These are phyloP conservation scores for Boeremia exigua DNA, from an alignment of 2,329 filamentous ascomycete genomes.

Conservation along the genomic window DNA sequence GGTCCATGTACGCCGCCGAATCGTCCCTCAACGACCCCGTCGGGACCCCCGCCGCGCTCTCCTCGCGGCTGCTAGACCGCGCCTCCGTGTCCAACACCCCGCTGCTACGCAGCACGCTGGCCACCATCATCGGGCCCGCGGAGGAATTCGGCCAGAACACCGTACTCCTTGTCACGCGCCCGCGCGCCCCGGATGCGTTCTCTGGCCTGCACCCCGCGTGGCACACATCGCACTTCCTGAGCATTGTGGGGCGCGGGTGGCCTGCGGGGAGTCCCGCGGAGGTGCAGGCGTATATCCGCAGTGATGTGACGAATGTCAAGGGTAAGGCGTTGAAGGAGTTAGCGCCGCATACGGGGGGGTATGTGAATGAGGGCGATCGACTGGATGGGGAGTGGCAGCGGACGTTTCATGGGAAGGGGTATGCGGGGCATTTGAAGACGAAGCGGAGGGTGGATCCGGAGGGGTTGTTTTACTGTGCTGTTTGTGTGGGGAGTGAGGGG, in stretches of 20 bases:
- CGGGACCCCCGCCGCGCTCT: background rate
- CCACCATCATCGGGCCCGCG: background rate
- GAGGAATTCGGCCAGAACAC: conserved; percentile 1
- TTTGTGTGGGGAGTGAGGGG: conserved; percentile 1
- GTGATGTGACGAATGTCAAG: background rate
- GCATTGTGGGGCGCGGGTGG: background rate
- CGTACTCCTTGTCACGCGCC: conserved; percentile 1
- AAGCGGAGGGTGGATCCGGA: background rate
- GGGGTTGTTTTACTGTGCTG: background rate
- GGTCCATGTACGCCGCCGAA: background rate
- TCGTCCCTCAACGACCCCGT: conserved; percentile 1
- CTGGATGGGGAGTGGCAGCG: background rate
- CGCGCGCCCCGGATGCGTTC: background rate
- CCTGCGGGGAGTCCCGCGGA: background rate
- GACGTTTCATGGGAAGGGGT: background rate
- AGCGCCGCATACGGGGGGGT: background rate
- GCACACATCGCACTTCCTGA: background rate
- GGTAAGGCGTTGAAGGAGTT: background rate
- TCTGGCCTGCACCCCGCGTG: background rate
- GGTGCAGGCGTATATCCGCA: background rate
- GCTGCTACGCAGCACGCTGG: background rate
- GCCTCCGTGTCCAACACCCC: background rate
- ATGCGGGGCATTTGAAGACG: background rate
- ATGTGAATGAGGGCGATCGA: conserved; percentile 1
- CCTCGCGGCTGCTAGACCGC: background rate